Evolutionary conservation across 169 alveolate genomes (phyloP).

Genomic region (Babesia divergens): DNA sequence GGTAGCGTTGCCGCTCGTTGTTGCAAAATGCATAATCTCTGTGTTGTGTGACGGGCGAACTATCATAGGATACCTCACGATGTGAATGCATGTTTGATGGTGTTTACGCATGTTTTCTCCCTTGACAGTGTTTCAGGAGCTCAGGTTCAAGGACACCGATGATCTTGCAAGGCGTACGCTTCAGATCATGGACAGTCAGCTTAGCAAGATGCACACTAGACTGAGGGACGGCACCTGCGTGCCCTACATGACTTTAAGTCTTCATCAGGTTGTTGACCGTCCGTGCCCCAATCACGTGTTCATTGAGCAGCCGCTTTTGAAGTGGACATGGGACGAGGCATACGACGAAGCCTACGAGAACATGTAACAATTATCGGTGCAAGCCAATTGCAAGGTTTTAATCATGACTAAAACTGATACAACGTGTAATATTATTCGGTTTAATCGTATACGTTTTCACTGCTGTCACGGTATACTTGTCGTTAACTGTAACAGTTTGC

Average conservation of each 20-base stretch:
- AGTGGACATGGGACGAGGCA: slow-evolving; percentile 92
- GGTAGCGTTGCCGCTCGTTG: no score
- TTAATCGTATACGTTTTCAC: no score
- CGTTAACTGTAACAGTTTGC: no score
- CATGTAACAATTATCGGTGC: slow-evolving; percentile 46
- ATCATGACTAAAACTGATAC: no score
- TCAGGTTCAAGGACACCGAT: slow-evolving; percentile 82
- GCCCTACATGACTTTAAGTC: slow-evolving; percentile 82
- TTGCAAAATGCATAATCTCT: no score
- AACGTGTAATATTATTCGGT: no score
- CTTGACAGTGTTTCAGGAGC: slow-evolving; percentile 37
- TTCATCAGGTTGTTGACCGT: slow-evolving; percentile 80
- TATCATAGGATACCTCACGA: no score
- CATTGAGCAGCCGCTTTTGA: slow-evolving; percentile 85
- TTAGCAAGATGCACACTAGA: slow-evolving; percentile 87
- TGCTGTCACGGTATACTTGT: no score
- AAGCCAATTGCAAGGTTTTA: not conserved
- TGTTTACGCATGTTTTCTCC: no score
- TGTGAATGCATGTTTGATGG: no score
- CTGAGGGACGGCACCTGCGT: slow-evolving; percentile 88
- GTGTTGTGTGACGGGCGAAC: no score
- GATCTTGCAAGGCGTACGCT: slow-evolving; percentile 87
- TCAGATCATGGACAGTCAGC: slow-evolving; percentile 87
- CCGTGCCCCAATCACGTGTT: slow-evolving; percentile 84
- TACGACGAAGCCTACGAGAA: slow-evolving; percentile 89